Base-by-base conservation (phyloP, 2,329 filamentous ascomycete species). In the Aureobasidium sp. region DNA sequence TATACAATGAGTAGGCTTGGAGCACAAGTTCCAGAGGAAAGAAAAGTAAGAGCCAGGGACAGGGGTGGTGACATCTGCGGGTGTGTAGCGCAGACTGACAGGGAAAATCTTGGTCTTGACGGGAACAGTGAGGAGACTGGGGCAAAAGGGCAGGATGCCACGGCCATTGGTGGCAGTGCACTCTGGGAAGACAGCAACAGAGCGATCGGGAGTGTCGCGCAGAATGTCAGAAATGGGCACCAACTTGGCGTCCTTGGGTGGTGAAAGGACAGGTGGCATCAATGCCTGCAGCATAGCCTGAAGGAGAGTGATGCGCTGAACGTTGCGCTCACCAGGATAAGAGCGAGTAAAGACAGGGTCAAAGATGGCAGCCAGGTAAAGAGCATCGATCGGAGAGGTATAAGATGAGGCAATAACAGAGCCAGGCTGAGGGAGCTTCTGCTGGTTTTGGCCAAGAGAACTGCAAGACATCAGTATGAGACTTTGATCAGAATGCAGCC, bases 321-420 rank as follows among this genome's bases (percentile, higher is more conserved):
- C 88, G 62, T 85, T 83, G 49, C 84, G 82, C 3, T 85, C 87
- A 62, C 64, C 65, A 0, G 92, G 90, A 73, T 90, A 96, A 0
- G 88, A 90, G 47, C 89, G 79, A 11, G 91, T 95, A 76, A 99
- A 97, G 71, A 99, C 82, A 2, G 94, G 94, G 71, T 96, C 90
- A 78, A 97, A 99, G 69, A 97, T 90, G 64, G 91, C 92, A 62
- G 94, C 90, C 25, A 99, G 85, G 74, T 97, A 99, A 60, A 99
- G 78, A 17, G 91, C 87, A 73, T 99, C 94, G 71, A 99, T 84
- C 9, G 94, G 94, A 10, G 89, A 95, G 35, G 92, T 96, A 72
- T 92, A 94, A 63, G 90, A 94, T 55, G 89, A 88, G 51, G 90
- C 92, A 68, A 99, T 94, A 67, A 99, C 80, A 60, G 87, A 88